Evolutionary conservation across 805 yeast species (phyloP).

Genomic region (Ogataea salicorniae): DNA sequence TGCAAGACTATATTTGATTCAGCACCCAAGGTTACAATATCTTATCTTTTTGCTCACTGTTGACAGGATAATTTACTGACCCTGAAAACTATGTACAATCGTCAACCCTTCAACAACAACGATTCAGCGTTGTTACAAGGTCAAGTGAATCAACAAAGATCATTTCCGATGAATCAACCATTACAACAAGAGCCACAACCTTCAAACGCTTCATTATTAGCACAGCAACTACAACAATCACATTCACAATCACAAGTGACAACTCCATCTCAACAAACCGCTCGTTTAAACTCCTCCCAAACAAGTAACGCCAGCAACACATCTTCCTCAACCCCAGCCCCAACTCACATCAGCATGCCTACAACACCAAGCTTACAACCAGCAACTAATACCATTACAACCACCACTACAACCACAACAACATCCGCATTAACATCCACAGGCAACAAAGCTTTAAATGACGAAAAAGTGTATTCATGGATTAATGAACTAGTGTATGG

Average conservation of each 20-base stretch:
- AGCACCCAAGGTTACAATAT: no score
- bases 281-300: neutral
- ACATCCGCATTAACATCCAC: conserved; percentile 16
- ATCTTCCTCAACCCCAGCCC: conserved; percentile 2
- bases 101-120: conserved; percentile 2
- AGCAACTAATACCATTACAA: neutral
- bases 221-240: conserved; percentile 22
- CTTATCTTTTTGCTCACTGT: neutral
- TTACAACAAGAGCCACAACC: conserved; percentile 10
- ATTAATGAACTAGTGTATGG: conserved; percentile 86
- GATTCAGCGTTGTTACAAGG: conserved; percentile 14
- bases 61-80: no score
- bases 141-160: conserved; percentile 14
- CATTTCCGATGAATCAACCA: conserved; percentile 5
- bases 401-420: conserved; percentile 5
- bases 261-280: conserved; percentile 10
- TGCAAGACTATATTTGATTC: no score
- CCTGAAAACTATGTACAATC: neutral
- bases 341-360: neutral
- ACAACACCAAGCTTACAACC: neutral
- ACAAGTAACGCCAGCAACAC: neutral
- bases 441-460: conserved; percentile 46
- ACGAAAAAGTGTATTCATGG: conserved; percentile 85
- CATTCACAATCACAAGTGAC: conserved; percentile 8
- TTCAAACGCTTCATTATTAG: conserved; percentile 17